These are phyloP conservation scores for Mycocentrospora acerina DNA, from an alignment of 2,329 filamentous ascomycete species.

Conservation along the genomic window DNA sequence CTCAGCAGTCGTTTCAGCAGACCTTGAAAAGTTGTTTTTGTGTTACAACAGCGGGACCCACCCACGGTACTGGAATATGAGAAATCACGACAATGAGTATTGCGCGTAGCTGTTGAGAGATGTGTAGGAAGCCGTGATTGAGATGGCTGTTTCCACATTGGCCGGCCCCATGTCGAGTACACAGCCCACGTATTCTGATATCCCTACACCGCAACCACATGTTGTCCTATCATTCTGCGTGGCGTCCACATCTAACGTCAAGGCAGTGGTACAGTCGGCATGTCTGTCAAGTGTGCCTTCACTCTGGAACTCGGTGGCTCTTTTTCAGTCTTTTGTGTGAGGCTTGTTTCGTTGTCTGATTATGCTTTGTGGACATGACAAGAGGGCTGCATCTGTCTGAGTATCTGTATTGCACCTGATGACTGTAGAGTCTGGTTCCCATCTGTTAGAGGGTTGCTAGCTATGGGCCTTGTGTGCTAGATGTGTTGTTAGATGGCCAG, in stretches of 20 bases:
- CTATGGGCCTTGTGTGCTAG: constrained; percentile 17
- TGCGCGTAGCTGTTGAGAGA: constrained; percentile 29
- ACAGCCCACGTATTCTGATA: constrained; percentile 22
- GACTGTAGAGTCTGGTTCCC: constrained; percentile 22
- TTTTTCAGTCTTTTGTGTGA: constrained; percentile 13
- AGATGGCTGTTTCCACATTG: constrained; percentile 13
- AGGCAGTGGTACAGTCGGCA: constrained; percentile 38
- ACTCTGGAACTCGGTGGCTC: constrained; percentile 19
- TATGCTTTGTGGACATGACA: constrained; percentile 36
- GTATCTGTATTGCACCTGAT: constrained; percentile 43
- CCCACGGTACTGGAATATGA: constrained; percentile 26
- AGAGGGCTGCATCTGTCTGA: constrained; percentile 37
- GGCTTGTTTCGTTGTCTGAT: constrained; percentile 23
- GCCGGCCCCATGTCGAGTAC: constrained; percentile 32
- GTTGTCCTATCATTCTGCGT: constrained; percentile 31
- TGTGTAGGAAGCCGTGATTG: constrained; percentile 32
- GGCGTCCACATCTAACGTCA: constrained; percentile 38
- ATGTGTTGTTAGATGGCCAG: background rate
- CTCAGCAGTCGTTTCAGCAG: constrained; percentile 33
- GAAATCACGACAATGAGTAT: constrained; percentile 11
- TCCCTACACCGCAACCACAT: constrained; percentile 33
- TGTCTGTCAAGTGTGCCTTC: constrained; percentile 32
- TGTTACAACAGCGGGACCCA: constrained; percentile 23
- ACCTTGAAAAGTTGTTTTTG: constrained; percentile 22
- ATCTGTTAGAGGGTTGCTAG: constrained; percentile 14